Conservation (phyloP, 495 filamentous ascomycete species). For the Daldinia childiae region DNA sequence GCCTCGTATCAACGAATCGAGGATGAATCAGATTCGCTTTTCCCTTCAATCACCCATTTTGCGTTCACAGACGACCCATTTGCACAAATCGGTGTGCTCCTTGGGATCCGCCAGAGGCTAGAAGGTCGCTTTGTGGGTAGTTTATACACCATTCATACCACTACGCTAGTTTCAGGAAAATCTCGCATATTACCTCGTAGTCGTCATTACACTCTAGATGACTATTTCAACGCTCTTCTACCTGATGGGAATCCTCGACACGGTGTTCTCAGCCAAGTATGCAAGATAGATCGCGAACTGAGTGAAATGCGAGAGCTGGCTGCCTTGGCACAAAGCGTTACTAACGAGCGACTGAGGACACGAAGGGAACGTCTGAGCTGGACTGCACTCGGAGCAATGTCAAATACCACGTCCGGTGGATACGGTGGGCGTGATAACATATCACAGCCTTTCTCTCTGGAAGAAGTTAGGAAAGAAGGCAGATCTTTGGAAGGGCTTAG, state of each 20-base stretch:
- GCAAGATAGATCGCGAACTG: slow-evolving; percentile 47
- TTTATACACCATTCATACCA: slow-evolving; percentile 48
- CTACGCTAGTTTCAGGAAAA: neutral
- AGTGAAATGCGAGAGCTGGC: slow-evolving; percentile 54
- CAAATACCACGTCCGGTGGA: slow-evolving; percentile 3
- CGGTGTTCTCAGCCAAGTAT: slow-evolving; percentile 34
- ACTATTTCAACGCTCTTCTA: slow-evolving; percentile 46
- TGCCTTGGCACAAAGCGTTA: slow-evolving; percentile 46
- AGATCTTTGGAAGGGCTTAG: slow-evolving; percentile 25
- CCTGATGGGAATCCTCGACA: slow-evolving; percentile 42
- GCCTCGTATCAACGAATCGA: slow-evolving; percentile 17
- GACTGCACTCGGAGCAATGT: slow-evolving; percentile 46
- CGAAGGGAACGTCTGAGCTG: slow-evolving; percentile 46
- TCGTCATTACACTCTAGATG: slow-evolving; percentile 19
- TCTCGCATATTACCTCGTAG: slow-evolving; percentile 13
- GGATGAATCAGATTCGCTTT: slow-evolving; percentile 2
- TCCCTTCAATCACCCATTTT: slow-evolving; percentile 50
- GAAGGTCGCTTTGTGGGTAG: slow-evolving; percentile 49
- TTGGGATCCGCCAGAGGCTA: slow-evolving; percentile 48
- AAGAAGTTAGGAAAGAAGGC: slow-evolving; percentile 22
- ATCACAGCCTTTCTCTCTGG: slow-evolving; percentile 18
- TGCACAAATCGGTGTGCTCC: slow-evolving; percentile 49
- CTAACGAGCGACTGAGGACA: slow-evolving; percentile 33
- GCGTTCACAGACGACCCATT: slow-evolving; percentile 50
- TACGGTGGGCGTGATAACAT: slow-evolving; percentile 4